Base-by-base conservation (phyloP, 2,329 filamentous ascomycete species). In the Ramularia endophylla region DNA sequence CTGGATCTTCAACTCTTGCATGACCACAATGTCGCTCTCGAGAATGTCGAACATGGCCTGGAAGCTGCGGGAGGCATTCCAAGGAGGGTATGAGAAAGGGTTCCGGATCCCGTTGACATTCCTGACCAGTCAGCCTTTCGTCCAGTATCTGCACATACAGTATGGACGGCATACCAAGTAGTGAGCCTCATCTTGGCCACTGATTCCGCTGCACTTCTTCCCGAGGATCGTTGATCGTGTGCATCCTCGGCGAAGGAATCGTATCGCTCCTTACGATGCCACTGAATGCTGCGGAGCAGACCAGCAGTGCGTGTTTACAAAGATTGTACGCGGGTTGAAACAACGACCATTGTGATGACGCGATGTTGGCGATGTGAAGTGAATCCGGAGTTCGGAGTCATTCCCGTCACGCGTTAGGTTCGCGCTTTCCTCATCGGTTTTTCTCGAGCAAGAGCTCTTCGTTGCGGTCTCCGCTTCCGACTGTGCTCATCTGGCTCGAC, bases 1-100 rank as follows among this genome's bases (percentile, higher is more conserved):
- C 60, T 97, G 92, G 29, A 97, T 95, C 67, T 97, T 98, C 31
- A 87, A 82, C 65, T 97, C 92, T 64, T 98, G 92, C 71, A 97
- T 88, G 44, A 95, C 75, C 13, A 97, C 80, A 50, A 98, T 92
- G 62, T 98, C 92, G 39, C 89, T 81, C 61, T 92, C 85, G 5
- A 98, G 75, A 31, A 84, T 85, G 53, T 95, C 86, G 65, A 98
- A 97, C 92, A 97, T 97, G 51, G 83, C 75, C 33, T 63, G 60
- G 56, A 71, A 73, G 11, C 68, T 65, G 43, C 68, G 61, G 17
- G 60, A 63, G 32, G 62, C 58, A 54, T 69, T 66, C 71, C 71
- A 74, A 67, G 71, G 71, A 53, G 69, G 67, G 54, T 74, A 73
- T 30, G 66, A 65, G 57, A 74, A 73, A n/a, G 71, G 71, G 49